Evolutionary conservation across 2,329 filamentous ascomycete species (phyloP).

Genomic region (Talaromyces sp.): DNA sequence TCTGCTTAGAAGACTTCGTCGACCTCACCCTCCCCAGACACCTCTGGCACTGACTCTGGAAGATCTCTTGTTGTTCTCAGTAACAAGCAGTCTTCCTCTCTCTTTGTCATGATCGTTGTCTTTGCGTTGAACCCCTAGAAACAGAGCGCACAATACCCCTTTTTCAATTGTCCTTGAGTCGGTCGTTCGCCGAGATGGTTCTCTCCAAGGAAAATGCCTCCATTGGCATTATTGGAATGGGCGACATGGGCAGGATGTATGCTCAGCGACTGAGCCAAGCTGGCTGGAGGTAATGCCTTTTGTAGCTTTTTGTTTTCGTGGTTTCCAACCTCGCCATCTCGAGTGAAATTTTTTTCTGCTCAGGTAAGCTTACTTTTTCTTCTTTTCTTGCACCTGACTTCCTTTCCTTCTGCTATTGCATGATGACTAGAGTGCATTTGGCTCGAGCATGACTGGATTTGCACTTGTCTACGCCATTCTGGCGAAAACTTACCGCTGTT

Average conservation of each 20-base stretch:
- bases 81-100: not conserved
- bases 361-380: conserved; percentile 1
- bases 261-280: conserved; percentile 79
- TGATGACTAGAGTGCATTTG: conserved; percentile 99
- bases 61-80: not conserved
- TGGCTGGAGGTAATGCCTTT: conserved; percentile 81
- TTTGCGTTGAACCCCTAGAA: not conserved
- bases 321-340: not conserved
- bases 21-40: not conserved
- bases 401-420: conserved; percentile 32
- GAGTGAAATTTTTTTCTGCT: not conserved
- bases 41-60: not conserved
- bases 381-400: not conserved
- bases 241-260: conserved; percentile 99
- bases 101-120: not conserved
- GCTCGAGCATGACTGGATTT: conserved; percentile 84
- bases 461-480: conserved; percentile 67
- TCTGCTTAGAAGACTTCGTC: not conserved
- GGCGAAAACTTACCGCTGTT: conserved; percentile 53
- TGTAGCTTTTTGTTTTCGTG: conserved; percentile 18
- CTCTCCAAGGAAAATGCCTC: conserved; percentile 61
- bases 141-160: not conserved
- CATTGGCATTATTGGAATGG: conserved; percentile 96
- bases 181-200: conserved; percentile 21
- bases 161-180: not conserved